A percentile compares a stretch with the other conserved stretches of the same genome.
phyloP scores from a whole-genome alignment of 768 basidiomycete genomes.

The Hydnum rufescens region DNA sequence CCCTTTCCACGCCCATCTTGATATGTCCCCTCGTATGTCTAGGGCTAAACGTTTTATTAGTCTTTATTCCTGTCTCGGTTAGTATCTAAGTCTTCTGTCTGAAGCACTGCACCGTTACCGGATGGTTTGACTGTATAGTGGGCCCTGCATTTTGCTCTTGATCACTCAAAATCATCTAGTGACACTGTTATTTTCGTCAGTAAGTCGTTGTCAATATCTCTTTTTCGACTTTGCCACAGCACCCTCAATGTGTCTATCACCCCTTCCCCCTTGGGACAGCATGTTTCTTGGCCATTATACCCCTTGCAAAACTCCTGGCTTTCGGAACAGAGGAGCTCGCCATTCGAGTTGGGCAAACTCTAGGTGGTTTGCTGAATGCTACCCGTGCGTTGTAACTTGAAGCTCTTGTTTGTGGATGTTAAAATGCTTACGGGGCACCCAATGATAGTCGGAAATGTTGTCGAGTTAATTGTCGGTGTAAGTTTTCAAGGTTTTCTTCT shows the following conservation, averaged over 20 bases:
- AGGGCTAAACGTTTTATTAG: conserved; percentile 54
- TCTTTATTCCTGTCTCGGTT: conserved; percentile 56
- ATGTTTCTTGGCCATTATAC: conserved; percentile 66
- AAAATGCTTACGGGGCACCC: conserved; percentile 9
- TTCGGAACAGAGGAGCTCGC: conserved; percentile 73
- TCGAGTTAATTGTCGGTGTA: conserved; percentile 53
- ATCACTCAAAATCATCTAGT: conserved; percentile 12
- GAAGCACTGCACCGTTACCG: neutral
- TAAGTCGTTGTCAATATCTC: no score
- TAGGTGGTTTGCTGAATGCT: conserved; percentile 71
- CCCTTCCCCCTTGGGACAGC: conserved; percentile 22
- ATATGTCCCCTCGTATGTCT: conserved; percentile 7
- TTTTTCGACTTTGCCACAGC: neutral
- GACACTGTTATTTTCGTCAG: conserved; percentile 56
- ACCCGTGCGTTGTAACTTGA: conserved; percentile 20
- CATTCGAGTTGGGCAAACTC: conserved; percentile 59
- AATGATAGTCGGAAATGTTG: conserved; percentile 13
- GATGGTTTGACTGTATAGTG: conserved; percentile 27
- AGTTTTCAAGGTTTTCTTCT: conserved; percentile 13
- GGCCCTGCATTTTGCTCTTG: conserved; percentile 45
- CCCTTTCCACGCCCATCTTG: neutral
- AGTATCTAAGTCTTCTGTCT: conserved; percentile 11
- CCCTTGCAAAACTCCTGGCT: conserved; percentile 54
- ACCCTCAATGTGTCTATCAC: neutral
- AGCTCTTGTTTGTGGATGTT: conserved; percentile 24